Conservation (phyloP, 1,284 basidiomycete genomes). For the Ganoderma lucidum region DNA sequence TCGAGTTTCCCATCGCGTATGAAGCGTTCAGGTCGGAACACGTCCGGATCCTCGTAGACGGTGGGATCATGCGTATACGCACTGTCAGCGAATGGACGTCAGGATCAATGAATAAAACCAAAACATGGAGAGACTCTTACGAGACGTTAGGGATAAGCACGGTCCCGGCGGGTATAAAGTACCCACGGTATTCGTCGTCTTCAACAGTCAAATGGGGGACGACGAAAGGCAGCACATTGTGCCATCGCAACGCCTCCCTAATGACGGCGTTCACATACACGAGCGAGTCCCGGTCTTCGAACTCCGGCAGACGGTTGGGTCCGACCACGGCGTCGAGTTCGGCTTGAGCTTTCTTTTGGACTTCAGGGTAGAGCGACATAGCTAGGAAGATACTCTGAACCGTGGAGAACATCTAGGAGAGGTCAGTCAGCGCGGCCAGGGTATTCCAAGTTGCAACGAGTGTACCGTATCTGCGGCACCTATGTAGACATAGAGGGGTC, state of each 20-base stretch:
- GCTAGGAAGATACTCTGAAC: constrained; percentile 42
- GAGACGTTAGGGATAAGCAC: constrained; percentile 37
- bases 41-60: constrained; percentile 42
- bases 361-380: constrained; percentile 46
- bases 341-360: constrained; percentile 39
- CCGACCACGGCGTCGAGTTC: constrained; percentile 41
- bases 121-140: constrained; percentile 22
- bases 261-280: constrained; percentile 35
- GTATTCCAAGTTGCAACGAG: not conserved
- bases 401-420: constrained; percentile 30
- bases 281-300: constrained; percentile 24
- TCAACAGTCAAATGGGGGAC: constrained; percentile 15
- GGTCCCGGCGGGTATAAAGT: constrained; percentile 36
- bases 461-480: constrained; percentile 25
- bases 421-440: too few species aligned
- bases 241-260: constrained; percentile 35
- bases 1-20: constrained; percentile 44
- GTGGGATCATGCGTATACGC: constrained; percentile 37
- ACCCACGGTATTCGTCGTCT: constrained; percentile 32
- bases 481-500: not conserved
- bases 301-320: constrained; percentile 35
- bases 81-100: not conserved
- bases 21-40: constrained; percentile 47
- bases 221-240: constrained; percentile 27
- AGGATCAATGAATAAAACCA: not conserved